phyloP scores from a whole-genome alignment of 306 rosid species.

The Acacia acuminata region DNA sequence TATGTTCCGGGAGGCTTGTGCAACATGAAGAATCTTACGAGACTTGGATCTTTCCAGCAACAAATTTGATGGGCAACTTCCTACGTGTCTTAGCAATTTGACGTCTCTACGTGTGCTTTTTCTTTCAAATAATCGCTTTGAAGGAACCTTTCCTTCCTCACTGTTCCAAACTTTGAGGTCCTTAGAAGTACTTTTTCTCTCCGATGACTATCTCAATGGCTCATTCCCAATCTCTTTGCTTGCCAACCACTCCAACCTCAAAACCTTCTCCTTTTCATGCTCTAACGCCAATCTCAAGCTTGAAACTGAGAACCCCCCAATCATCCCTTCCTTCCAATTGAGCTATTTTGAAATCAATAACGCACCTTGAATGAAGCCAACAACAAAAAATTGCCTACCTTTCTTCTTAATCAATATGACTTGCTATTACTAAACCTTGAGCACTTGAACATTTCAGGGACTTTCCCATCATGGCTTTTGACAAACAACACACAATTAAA shows the following conservation, averaged over 20 bases:
- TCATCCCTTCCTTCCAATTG: conserved; percentile 28
- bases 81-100: background rate
- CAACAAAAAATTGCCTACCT: conserved; percentile 2
- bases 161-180: background rate
- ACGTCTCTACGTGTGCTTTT: background rate
- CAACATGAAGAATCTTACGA: conserved; percentile 15
- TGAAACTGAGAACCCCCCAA: conserved; percentile 29
- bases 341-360: background rate
- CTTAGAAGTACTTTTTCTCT: background rate
- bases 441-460: background rate
- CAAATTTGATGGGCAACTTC: background rate
- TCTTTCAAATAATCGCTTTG: background rate
- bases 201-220: background rate
- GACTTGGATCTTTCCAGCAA: background rate
- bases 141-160: conserved; percentile 17
- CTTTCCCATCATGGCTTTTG: conserved; percentile 28
- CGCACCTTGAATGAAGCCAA: background rate
- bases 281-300: background rate
- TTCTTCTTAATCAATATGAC: conserved; percentile 23
- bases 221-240: conserved; percentile 12
- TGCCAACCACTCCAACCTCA: conserved; percentile 28
- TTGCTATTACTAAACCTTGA: background rate
- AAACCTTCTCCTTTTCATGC: background rate
- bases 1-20: conserved; percentile 16
- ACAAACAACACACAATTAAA: conserved; percentile 23